Evolutionary conservation across 768 basidiomycete genomes (phyloP).

Genomic region (Podaxis sp.): DNA sequence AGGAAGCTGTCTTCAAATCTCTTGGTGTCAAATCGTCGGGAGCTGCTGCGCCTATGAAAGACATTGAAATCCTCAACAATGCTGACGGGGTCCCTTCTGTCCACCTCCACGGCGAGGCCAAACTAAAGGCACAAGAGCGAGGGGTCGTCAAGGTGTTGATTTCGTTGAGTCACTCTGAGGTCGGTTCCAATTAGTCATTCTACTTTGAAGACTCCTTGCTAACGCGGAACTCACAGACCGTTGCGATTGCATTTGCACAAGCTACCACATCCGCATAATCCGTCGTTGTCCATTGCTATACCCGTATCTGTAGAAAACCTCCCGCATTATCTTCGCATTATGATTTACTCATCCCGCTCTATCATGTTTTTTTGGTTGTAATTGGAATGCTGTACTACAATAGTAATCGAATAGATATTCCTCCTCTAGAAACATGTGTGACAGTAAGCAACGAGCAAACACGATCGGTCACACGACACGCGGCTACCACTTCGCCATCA

Average conservation of each 20-base stretch:
- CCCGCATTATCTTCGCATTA: slow-evolving; percentile 5
- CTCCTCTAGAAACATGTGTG: not conserved
- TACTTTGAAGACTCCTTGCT: not conserved
- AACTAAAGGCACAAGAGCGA: slow-evolving; percentile 67
- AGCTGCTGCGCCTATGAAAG: slow-evolving; percentile 92
- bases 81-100: slow-evolving; percentile 79
- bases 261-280: slow-evolving; percentile 41
- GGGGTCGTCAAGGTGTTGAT: slow-evolving; percentile 75
- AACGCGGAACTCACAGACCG: slow-evolving; percentile 48
- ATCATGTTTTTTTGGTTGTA: slow-evolving; percentile 10
- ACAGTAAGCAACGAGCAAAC: slow-evolving; percentile 17
- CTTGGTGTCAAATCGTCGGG: slow-evolving; percentile 89
- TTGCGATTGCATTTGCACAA: slow-evolving; percentile 88
- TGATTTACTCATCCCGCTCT: not conserved
- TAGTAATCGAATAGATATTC: slow-evolving; percentile 11
- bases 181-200: slow-evolving; percentile 33
- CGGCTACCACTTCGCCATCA: too few species aligned
- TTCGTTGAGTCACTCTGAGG: slow-evolving; percentile 93
- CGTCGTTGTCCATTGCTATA: slow-evolving; percentile 2
- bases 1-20: slow-evolving; percentile 97
- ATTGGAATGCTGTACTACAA: slow-evolving; percentile 9
- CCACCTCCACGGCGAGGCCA: slow-evolving; percentile 75
- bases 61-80: slow-evolving; percentile 91
- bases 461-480: not conserved
- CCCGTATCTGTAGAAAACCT: slow-evolving; percentile 3